Evolutionary conservation across 1,284 basidiomycete genomes (phyloP).

Genomic region (Moniliella sp.): DNA sequence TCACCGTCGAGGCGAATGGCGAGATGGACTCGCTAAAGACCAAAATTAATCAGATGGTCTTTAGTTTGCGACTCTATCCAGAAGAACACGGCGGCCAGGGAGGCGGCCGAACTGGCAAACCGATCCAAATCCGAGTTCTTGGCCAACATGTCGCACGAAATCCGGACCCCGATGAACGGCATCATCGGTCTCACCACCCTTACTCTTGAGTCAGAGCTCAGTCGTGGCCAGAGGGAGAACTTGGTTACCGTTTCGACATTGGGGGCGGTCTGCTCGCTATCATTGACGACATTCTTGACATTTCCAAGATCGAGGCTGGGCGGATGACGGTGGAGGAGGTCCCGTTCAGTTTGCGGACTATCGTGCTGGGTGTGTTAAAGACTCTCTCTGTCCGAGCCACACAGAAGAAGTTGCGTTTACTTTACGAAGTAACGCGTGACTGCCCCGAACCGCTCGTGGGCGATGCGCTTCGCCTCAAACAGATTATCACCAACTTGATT

Average conservation of each 20-base stretch:
- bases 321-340: slow-evolving; percentile 36
- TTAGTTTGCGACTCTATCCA: slow-evolving; percentile 89
- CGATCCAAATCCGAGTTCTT: slow-evolving; percentile 36
- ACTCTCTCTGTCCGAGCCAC: slow-evolving; percentile 37
- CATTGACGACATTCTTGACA: slow-evolving; percentile 38
- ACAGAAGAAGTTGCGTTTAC: slow-evolving; percentile 31
- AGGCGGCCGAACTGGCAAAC: slow-evolving; percentile 40
- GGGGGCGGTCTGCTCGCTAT: slow-evolving; percentile 49
- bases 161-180: slow-evolving; percentile 36
- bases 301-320: slow-evolving; percentile 36
- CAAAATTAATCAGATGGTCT: slow-evolving; percentile 97
- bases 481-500: slow-evolving; percentile 35
- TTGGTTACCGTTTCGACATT: slow-evolving; percentile 83
- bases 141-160: slow-evolving; percentile 36
- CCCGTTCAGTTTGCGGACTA: slow-evolving; percentile 34
- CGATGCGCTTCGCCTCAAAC: slow-evolving; percentile 21
- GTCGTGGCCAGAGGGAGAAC: slow-evolving; percentile 38
- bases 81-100: slow-evolving; percentile 47
- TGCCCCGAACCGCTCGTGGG: slow-evolving; percentile 21
- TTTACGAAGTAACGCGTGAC: slow-evolving; percentile 16
- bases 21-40: slow-evolving; percentile 99
- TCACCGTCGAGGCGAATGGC: slow-evolving; percentile 90
- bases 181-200: slow-evolving; percentile 10
- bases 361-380: slow-evolving; percentile 30
- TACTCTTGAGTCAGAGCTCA: not conserved